Evolutionary conservation across 2,329 filamentous ascomycete species (phyloP).

Genomic region (Hypoxylon sp.): DNA sequence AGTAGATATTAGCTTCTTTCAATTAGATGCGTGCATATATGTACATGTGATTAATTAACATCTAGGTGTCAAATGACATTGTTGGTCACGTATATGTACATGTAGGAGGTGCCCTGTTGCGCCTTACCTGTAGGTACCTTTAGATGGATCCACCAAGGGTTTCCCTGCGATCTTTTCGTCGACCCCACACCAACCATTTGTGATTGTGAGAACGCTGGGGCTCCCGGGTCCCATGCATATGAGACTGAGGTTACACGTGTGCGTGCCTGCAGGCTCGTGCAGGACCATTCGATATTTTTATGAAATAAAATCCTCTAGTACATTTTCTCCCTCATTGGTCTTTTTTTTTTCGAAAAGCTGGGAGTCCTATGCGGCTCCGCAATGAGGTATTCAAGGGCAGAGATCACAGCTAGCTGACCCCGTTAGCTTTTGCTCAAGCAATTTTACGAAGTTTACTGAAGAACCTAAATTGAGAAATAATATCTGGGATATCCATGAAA

Average conservation of each 20-base stretch:
- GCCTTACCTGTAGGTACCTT: not conserved
- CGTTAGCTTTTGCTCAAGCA: not conserved
- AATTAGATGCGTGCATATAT: not conserved
- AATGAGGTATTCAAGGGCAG: not conserved
- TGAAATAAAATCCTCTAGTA: not conserved
- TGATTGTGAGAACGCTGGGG: not conserved
- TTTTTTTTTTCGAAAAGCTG: not conserved
- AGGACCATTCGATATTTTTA: not conserved
- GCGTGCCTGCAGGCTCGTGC: not conserved
- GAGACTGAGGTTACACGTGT: not conserved
- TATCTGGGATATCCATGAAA: too few relatives aligned
- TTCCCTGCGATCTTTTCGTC: not conserved
- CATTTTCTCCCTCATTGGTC: not conserved
- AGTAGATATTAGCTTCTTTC: not conserved
- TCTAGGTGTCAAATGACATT: not conserved
- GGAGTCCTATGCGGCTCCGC: not conserved
- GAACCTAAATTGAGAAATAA: conserved; percentile 4
- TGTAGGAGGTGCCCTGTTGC: not conserved
- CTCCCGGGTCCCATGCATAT: not conserved
- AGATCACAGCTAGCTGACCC: not conserved
- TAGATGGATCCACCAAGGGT: not conserved
- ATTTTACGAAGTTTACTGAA: not conserved
- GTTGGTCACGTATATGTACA: not conserved
- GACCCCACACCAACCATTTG: not conserved
- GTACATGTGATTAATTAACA: not conserved